A percentile compares a stretch with the other conserved stretches of the same genome.
phyloP scores from a whole-genome alignment of 2,329 filamentous ascomycete genomes.

The Diaporthe caulivora region DNA sequence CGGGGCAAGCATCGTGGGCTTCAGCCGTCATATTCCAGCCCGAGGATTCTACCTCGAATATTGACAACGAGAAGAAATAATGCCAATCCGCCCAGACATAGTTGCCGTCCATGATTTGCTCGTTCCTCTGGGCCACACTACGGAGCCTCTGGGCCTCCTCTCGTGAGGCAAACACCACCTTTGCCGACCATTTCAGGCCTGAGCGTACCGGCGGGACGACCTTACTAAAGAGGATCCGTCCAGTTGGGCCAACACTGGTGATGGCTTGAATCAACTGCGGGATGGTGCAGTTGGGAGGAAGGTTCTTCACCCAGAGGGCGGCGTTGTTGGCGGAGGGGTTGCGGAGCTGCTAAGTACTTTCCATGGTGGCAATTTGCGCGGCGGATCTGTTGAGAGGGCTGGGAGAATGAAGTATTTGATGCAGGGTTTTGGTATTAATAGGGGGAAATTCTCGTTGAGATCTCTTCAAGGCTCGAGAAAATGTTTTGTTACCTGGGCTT shows the following conservation, averaged over 20 bases:
- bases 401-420: background rate
- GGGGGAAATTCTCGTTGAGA: too few species aligned
- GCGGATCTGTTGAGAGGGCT: too few species aligned
- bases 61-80: background rate
- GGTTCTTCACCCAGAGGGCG: background rate
- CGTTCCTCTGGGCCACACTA: background rate
- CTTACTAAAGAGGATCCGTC: conserved; percentile 14
- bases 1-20: too few species aligned
- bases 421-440: too few species aligned
- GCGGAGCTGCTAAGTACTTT: background rate
- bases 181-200: background rate
- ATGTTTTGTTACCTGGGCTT: too few species aligned
- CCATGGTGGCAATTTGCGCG: background rate
- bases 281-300: conserved; percentile 1
- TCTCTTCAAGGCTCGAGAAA: too few species aligned
- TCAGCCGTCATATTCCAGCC: too few species aligned
- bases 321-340: conserved; percentile 1
- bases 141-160: background rate
- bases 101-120: background rate
- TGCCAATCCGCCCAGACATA: conserved; percentile 1
- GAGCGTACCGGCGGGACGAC: background rate
- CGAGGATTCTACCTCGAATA: too few species aligned
- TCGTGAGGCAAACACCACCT: conserved; percentile 9
- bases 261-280: conserved; percentile 27
- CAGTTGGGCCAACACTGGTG: conserved; percentile 22